Evolutionary conservation across 306 rosid genomes (phyloP).

Genomic region (Trifolium fragiferum): DNA sequence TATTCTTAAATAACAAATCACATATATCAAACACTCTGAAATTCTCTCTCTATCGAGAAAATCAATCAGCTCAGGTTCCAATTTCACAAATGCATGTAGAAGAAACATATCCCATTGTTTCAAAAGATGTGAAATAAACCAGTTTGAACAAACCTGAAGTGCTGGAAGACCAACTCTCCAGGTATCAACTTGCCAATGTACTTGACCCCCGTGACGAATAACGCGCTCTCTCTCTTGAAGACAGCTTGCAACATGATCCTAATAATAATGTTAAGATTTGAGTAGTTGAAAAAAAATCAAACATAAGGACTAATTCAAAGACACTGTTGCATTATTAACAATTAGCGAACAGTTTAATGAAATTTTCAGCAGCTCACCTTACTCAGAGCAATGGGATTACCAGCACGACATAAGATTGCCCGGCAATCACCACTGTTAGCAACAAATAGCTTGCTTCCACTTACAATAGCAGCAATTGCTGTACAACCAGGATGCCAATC

Average conservation of each 20-base stretch:
- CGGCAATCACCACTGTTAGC: constrained; percentile 95
- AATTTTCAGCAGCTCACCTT: constrained; percentile 57
- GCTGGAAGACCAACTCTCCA: constrained; percentile 97
- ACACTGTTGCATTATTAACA: background rate
- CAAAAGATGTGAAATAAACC: constrained; percentile 10
- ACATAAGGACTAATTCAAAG: constrained; percentile 1
- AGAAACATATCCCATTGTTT: constrained; percentile 33
- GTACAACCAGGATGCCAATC: constrained; percentile 98
- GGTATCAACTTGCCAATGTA: constrained; percentile 90
- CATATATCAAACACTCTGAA: background rate
- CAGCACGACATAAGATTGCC: constrained; percentile 80
- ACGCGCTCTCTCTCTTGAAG: constrained; percentile 86
- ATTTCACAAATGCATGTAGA: constrained; percentile 27
- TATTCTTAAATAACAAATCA: background rate
- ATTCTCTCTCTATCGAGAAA: background rate
- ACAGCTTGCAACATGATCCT: constrained; percentile 97
- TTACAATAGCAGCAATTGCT: constrained; percentile 72
- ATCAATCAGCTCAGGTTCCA: background rate
- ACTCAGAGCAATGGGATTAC: constrained; percentile 74
- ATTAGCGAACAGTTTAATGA: constrained; percentile 9
- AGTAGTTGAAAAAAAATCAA: constrained; percentile 23
- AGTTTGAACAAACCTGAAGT: constrained; percentile 72
- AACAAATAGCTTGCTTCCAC: constrained; percentile 75
- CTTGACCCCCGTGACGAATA: constrained; percentile 70
- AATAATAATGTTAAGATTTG: constrained; percentile 36